Evolutionary conservation across 2,329 filamentous ascomycete species (phyloP).

Genomic region (Aspergillus ibericus): DNA sequence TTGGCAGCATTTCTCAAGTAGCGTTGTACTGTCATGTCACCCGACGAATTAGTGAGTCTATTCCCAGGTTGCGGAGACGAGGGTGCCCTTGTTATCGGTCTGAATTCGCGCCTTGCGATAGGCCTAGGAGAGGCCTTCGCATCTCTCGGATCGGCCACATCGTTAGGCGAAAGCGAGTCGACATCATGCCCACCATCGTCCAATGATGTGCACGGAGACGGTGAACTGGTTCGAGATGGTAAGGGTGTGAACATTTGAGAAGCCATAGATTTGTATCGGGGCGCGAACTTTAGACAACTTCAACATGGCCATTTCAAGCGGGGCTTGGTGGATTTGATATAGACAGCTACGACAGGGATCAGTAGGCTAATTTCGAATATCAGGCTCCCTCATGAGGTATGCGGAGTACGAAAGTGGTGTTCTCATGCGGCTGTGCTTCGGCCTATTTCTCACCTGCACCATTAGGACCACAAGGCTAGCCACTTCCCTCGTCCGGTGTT

Average conservation of each 20-base stretch:
- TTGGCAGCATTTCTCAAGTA: neutral
- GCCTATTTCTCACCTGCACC: neutral
- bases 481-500: neutral
- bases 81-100: neutral
- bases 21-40: neutral
- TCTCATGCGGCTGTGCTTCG: neutral
- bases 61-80: neutral
- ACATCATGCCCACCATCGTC: neutral
- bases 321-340: neutral
- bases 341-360: neutral
- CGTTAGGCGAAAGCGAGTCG: neutral
- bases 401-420: neutral
- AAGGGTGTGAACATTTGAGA: neutral
- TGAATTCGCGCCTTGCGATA: neutral
- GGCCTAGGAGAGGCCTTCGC: neutral
- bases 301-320: neutral
- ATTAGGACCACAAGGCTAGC: neutral
- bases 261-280: neutral
- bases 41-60: neutral
- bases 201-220: neutral
- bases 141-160: neutral
- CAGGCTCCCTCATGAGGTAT: neutral
- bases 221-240: neutral
- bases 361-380: neutral
- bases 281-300: neutral